Base-by-base conservation (phyloP, 768 basidiomycete genomes). In the Thelephora aurantiotincta region DNA sequence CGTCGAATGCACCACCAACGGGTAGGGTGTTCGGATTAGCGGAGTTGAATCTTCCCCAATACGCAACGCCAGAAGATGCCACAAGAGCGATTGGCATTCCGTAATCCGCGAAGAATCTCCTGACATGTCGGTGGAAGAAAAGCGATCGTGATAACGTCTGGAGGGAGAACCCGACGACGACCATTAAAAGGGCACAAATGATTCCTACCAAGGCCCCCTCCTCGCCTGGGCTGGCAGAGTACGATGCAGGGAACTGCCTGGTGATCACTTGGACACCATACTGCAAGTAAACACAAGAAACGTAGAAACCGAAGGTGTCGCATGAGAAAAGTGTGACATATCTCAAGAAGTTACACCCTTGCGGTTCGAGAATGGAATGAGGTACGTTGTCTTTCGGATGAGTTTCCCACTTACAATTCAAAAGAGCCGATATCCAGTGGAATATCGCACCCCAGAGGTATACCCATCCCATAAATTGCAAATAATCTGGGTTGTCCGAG, bases 291-390 rank as follows among this genome's bases (percentile, higher is more conserved):
- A 87, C 86, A 76, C 84, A 90, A 14, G 85, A 82, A 1, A 93
- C 88, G 60, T 91, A 93, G 63, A 91, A 93, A 1, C 90, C 89
- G 55, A 92, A 93, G 0, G 86, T 90, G 54, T 92, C 89, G 59
- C 89, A 92, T 18, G 89, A 82, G 62, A 93, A 92, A 6, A 86
- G 69, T 0, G 90, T 92, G 20, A 92, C 88, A 54, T 89, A 88
- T 72, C 73, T 77, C 35, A 94, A 70, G 54, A 88, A 83, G 58
- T 86, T 83, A 54, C 84, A 86, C 71, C 79, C 85, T 87, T 48
- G 2, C n/a, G 9, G 34, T 26, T 48, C 50, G 30, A 35, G 43
- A 33, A 55, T 13, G 52, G 37, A 37, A 26, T 11, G 37, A 55
- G 23, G 14, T n/a, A 37, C 22, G 6, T 14, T 6, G 42, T 19